Percentiles rank a stretch among this genome's conserved stretches.
phyloP scores from a whole-genome alignment of 2,329 filamentous ascomycete genomes.

The Xylaria sp. region DNA sequence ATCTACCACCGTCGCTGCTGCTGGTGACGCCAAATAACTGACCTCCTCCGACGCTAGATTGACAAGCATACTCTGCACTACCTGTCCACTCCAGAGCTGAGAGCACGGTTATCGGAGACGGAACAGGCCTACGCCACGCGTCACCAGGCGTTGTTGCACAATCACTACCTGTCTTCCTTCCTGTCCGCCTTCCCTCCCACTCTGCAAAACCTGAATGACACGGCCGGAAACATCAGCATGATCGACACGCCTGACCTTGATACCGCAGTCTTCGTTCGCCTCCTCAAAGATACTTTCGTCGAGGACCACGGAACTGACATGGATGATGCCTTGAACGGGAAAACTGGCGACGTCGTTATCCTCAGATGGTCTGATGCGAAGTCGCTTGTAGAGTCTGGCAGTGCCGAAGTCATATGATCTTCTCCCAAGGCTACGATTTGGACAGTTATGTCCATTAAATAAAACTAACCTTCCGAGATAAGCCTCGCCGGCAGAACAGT shows the following conservation, averaged over 20 bases:
- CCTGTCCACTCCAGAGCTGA: constrained; percentile 66
- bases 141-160: constrained; percentile 85
- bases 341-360: constrained; percentile 73
- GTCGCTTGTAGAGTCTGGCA: constrained; percentile 63
- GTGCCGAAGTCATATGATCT: constrained; percentile 69
- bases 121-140: constrained; percentile 86
- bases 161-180: constrained; percentile 88
- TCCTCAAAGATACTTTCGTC: constrained; percentile 70
- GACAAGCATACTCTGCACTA: constrained; percentile 82
- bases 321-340: constrained; percentile 68
- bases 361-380: constrained; percentile 81
- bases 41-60: constrained; percentile 64
- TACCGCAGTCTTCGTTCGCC: constrained; percentile 84
- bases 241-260: constrained; percentile 87
- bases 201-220: constrained; percentile 89
- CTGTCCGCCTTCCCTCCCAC: constrained; percentile 81
- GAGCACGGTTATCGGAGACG: constrained; percentile 74
- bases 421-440: not conserved
- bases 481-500: not conserved
- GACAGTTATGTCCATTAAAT: not conserved
- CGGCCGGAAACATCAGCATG: constrained; percentile 90
- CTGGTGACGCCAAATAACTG: constrained; percentile 24
- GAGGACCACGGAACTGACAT: constrained; percentile 71
- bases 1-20: constrained; percentile 10
- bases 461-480: not conserved